Evolutionary conservation across 805 yeast genomes (phyloP).

Genomic region (Monosporozyma servazzii): DNA sequence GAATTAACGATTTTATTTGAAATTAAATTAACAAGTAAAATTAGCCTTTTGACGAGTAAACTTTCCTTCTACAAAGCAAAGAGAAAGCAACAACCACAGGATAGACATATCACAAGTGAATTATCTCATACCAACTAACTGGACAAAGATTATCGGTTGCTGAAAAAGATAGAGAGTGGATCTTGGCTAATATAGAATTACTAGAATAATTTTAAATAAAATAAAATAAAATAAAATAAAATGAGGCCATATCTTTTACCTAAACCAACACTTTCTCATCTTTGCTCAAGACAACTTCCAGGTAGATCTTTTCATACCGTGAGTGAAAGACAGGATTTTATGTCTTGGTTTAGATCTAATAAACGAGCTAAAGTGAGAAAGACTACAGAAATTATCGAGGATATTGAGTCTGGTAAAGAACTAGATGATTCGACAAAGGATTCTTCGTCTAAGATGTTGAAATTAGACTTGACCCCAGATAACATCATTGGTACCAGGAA

Average conservation of each 20-base stretch:
- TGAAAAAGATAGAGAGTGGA: not conserved
- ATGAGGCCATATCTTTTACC: not conserved
- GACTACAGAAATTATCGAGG: conserved; percentile 28
- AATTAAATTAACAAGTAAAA: not conserved
- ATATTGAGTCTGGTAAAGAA: conserved; percentile 31
- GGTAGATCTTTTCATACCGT: not conserved
- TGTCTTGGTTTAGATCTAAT: conserved; percentile 34
- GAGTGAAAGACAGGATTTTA: conserved; percentile 17
- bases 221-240: not conserved
- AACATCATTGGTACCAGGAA: conserved; percentile 23
- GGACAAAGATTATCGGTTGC: too few relatives aligned
- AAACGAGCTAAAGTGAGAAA: conserved; percentile 12
- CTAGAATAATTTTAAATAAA: too few relatives aligned
- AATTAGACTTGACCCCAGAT: conserved; percentile 22
- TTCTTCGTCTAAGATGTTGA: not conserved
- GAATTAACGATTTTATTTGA: not conserved
- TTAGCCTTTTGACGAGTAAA: not conserved
- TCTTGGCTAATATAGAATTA: too few relatives aligned
- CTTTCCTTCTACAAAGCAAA: not conserved
- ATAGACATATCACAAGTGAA: not conserved
- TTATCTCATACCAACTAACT: too few relatives aligned
- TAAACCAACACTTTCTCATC: not conserved
- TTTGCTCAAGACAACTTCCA: not conserved
- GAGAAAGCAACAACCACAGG: not conserved
- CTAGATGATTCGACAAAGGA: conserved; percentile 18